Evolutionary conservation across 2,329 filamentous ascomycete genomes (phyloP).

Genomic region (Fusarium decemcellulare): DNA sequence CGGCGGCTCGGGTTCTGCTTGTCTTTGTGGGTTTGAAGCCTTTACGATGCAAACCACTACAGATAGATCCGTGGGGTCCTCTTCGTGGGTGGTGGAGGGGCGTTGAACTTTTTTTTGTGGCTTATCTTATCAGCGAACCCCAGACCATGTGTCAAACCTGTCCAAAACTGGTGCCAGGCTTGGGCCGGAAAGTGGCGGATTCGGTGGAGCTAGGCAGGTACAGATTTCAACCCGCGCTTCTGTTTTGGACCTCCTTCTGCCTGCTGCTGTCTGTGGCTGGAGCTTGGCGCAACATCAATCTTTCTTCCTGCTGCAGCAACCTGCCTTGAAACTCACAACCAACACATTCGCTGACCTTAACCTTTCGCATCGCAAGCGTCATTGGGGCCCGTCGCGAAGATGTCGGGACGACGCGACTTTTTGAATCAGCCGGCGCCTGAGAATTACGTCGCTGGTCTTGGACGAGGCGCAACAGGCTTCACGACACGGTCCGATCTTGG

Average conservation of each 20-base stretch:
- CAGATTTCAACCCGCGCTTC: conserved; percentile 28
- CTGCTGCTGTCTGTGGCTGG: conserved; percentile 16
- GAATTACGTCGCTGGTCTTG: conserved; percentile 95
- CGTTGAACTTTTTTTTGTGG: conserved; percentile 43
- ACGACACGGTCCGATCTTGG: conserved; percentile 97
- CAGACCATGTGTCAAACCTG: background rate
- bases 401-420: conserved; percentile 83
- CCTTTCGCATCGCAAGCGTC: conserved; percentile 27
- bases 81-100: conserved; percentile 35
- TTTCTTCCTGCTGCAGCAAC: conserved; percentile 2
- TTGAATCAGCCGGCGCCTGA: conserved; percentile 87
- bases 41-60: conserved; percentile 10
- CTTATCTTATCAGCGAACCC: conserved; percentile 31
- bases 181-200: conserved; percentile 20
- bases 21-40: conserved; percentile 17
- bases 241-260: conserved; percentile 28
- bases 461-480: conserved; percentile 97
- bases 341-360: conserved; percentile 10
- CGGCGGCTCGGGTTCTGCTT: conserved; percentile 9
- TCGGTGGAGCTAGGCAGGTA: background rate
- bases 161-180: background rate
- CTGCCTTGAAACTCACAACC: background rate
- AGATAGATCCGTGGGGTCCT: background rate
- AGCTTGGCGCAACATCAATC: conserved; percentile 21
- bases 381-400: conserved; percentile 49